Percentiles rank a stretch among this genome's conserved stretches.
These are phyloP conservation scores for Plasmodium gaboni DNA, from an alignment of 169 alveolate genomes.

Conservation along the genomic window DNA sequence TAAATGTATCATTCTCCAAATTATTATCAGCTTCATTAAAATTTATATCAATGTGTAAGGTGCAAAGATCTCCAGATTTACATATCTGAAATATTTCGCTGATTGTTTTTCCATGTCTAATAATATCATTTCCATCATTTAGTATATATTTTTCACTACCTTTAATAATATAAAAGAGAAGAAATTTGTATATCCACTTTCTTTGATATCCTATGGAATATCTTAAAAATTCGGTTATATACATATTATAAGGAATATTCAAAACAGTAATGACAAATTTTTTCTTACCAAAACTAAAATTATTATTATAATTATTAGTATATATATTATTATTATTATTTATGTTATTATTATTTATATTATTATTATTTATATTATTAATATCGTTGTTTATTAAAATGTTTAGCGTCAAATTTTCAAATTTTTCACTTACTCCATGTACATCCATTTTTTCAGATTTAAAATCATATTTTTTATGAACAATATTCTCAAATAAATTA, in stretches of 20 bases:
- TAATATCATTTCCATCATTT: slow-evolving; percentile 18
- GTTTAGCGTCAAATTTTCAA: slow-evolving; percentile 7
- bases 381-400: not conserved
- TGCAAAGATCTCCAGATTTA: slow-evolving; percentile 30
- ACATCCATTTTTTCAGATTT: slow-evolving; percentile 38
- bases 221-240: slow-evolving; percentile 45
- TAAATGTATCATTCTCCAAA: not conserved
- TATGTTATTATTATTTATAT: too few species aligned
- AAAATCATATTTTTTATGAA: slow-evolving; percentile 53
- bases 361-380: not conserved
- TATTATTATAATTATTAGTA: not conserved
- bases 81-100: slow-evolving; percentile 61
- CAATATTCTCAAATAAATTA: slow-evolving; percentile 42
- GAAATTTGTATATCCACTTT: slow-evolving; percentile 69
- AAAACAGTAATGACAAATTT: slow-evolving; percentile 29
- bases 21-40: not conserved
- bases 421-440: slow-evolving; percentile 11
- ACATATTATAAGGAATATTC: slow-evolving; percentile 66
- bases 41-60: slow-evolving; percentile 33
- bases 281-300: slow-evolving; percentile 27
- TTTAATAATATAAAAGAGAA: slow-evolving; percentile 39
- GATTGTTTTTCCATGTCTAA: slow-evolving; percentile 44
- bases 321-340: too few species aligned
- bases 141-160: slow-evolving; percentile 39
- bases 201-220: slow-evolving; percentile 71